Percentiles rank a stretch among this genome's conserved stretches.
phyloP scores from a whole-genome alignment of 1,284 basidiomycete genomes.

The Ceratobasidium papillatum region DNA sequence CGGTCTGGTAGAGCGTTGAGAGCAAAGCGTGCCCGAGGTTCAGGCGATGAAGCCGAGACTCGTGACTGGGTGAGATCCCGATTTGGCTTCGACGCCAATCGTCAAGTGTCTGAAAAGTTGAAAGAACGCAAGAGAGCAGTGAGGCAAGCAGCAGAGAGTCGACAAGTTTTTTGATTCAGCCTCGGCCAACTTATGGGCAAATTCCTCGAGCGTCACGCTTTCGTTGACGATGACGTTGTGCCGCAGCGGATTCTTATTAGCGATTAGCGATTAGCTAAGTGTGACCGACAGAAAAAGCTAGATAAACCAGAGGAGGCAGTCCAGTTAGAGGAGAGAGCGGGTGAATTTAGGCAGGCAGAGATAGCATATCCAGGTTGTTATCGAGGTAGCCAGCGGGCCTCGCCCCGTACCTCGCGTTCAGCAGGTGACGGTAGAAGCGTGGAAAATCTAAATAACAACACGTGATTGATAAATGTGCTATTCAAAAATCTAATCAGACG shows the following conservation, averaged over 20 bases:
- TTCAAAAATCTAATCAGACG: background rate
- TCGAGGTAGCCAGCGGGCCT: slow-evolving; percentile 9
- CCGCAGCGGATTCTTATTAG: slow-evolving; percentile 25
- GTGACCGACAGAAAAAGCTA: slow-evolving; percentile 22
- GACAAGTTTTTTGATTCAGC: background rate
- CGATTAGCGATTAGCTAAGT: slow-evolving; percentile 28
- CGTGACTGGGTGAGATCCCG: slow-evolving; percentile 24
- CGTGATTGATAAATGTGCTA: background rate
- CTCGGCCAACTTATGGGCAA: background rate
- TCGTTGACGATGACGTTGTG: slow-evolving; percentile 32
- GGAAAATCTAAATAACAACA: slow-evolving; percentile 26
- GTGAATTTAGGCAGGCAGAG: background rate
- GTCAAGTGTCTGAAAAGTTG: background rate
- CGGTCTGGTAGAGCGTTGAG: background rate
- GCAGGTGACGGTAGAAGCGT: slow-evolving; percentile 23
- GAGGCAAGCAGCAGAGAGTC: slow-evolving; percentile 16
- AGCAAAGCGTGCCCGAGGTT: background rate
- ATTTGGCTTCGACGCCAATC: background rate
- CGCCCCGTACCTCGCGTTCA: slow-evolving; percentile 32
- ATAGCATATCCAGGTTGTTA: slow-evolving; percentile 3
- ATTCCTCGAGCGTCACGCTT: slow-evolving; percentile 19
- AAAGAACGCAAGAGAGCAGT: background rate
- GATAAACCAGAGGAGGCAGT: background rate
- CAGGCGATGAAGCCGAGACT: slow-evolving; percentile 9
- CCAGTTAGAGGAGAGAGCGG: slow-evolving; percentile 6